Evolutionary conservation across 1,284 basidiomycete species (phyloP), one percentile per base, ranked within the genome.

Genomic region (Malassezia japonica): DNA sequence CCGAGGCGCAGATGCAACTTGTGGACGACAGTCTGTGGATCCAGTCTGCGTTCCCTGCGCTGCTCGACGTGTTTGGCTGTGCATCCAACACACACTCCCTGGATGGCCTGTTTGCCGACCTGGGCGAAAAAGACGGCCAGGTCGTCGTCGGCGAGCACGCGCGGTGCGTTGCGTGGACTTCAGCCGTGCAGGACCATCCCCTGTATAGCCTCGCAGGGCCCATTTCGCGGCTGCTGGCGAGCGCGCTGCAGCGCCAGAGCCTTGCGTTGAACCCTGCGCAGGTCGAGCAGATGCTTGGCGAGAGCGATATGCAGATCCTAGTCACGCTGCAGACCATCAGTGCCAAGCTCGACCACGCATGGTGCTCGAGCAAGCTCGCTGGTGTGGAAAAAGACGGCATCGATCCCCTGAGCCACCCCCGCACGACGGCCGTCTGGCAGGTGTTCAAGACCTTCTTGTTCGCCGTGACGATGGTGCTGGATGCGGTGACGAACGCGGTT

Each of bases 391-490:
- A 15, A 13, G 46, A 37, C 1, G 31, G 23, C 24, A 37, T 54
- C 16, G 40, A 34, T 13, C 12, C 20, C 4, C 4, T 10, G 5
- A 48, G 32, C 15, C 51, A 32, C 32, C 2, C 8, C 1, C 10
- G 8, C 13, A 61, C 63, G 13, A 59, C 52, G 28, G 47, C 60
- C 32, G 46, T 70, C 2, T 72, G 69, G 69, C 59, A 57, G 3
- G 45, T 57, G 2, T 65, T 69, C 58, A 72, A 72, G 49, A 61
- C 64, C 9, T 38, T 62, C 1, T 54, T 72, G 3, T 72, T 72
- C 57, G 59, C 61, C 34, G 61, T 57, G 43, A 69, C 68, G 8
- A 64, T 69, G 64, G 51, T 64, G n/a, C 64, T 69, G 13, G 69
- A 72, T 39, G 59, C 67, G 24, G 62, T 70, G 43, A 55, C 67